Base-by-base conservation (phyloP, 768 basidiomycete genomes). In the Leccinellum albellum region DNA sequence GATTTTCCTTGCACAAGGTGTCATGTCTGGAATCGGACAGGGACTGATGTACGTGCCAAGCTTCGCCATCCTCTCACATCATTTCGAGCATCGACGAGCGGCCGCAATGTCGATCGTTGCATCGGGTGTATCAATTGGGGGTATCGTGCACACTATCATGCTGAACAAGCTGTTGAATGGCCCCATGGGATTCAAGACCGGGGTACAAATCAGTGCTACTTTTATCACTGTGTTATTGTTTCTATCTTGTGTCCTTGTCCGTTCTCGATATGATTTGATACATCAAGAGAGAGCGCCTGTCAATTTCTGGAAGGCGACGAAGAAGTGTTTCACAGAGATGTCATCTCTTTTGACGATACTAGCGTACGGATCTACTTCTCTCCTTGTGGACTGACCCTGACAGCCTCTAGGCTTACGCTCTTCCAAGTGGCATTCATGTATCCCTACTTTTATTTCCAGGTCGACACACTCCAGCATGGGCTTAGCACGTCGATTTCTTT, bases 371-470 rank as follows among this genome's bases (percentile, higher is more conserved):
- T 32, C 14, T 50, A 2, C 14, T 33, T n/a, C 14, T 8, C 3
- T 9, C 9, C 21, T 42, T 42, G 10, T 42, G 10, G 40, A 42
- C 40, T 20, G 6, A 42, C 20, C 20, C 20, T 13, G 40, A 42
- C 20, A 5, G 20, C 13, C n/a, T 3, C 24, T 50, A 70, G 70
- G 37, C 63, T 61, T 15, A 58, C 40, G 17, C 47, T 67, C 23
- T 74, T 75, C 33, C 70, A 78, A n/a, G 59, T 70, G 1, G 79
- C 78, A 1, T 66, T 76, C 31, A 78, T 75, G 55, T 82, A 79
- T 51, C 82, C 84, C 0, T 73, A 79, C 44, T 85, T 82, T 67
- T 86, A 83, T 66, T 70, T 86, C 15, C 85, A 87, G 60, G 64
- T 85, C 8, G 78, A 82, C 48, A 74, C 83, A 3, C 74, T 82